Percentiles rank a stretch among this genome's conserved stretches.
These are phyloP conservation scores for Fusarium bulbicola DNA, from an alignment of 2,329 filamentous ascomycete species.

Conservation along the genomic window DNA sequence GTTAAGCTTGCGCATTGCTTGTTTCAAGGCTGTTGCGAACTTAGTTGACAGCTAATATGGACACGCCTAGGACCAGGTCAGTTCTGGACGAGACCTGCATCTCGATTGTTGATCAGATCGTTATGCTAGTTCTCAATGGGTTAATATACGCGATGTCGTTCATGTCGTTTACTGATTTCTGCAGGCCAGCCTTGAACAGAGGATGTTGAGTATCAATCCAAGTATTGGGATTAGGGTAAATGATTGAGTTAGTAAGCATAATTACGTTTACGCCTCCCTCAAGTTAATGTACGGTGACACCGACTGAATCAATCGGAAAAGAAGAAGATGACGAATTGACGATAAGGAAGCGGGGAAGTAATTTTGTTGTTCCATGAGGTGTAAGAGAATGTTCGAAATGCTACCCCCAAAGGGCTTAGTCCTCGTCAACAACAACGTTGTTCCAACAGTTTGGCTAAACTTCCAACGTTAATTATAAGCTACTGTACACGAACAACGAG, in stretches of 20 bases:
- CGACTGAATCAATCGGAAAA: background rate
- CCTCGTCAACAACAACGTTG: background rate
- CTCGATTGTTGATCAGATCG: background rate
- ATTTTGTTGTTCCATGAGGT: background rate
- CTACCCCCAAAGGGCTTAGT: background rate
- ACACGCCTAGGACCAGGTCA: background rate
- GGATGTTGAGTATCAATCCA: background rate
- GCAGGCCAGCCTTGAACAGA: background rate
- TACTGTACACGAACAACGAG: background rate
- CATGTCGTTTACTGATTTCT: background rate
- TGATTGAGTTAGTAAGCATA: background rate
- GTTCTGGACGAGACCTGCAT: background rate
- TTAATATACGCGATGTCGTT: background rate
- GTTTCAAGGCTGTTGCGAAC: background rate
- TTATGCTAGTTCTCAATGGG: background rate
- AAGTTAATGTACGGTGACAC: background rate
- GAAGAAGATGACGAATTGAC: background rate
- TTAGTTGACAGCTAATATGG: background rate
- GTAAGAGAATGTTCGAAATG: background rate
- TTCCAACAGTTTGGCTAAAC: background rate
- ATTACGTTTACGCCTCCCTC: background rate
- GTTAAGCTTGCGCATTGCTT: background rate
- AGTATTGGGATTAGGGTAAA: background rate
- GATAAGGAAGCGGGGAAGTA: background rate
- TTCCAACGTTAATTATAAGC: background rate